Percentiles rank a stretch among this genome's conserved stretches.
Evolutionary conservation across 306 rosid genomes (phyloP).

Genomic region (Glycine latifolia): DNA sequence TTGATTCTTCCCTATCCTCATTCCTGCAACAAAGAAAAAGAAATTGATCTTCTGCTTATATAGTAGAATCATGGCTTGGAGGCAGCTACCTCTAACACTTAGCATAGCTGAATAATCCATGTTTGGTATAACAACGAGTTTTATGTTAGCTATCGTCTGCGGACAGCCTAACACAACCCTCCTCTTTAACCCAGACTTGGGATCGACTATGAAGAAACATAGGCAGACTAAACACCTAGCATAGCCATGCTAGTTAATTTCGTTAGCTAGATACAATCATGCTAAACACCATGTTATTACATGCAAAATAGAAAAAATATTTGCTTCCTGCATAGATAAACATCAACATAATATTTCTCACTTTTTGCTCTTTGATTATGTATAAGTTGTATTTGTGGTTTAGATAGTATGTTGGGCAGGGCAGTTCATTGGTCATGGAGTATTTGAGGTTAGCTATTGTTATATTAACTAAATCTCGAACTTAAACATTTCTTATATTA

Average conservation of each 20-base stretch:
- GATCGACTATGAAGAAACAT: too few relatives aligned
- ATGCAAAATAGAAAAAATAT: neutral
- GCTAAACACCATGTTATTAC: neutral
- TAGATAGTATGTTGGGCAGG: conserved; percentile 82
- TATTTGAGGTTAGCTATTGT: conserved; percentile 68
- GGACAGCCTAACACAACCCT: too few relatives aligned
- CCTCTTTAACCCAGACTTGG: too few relatives aligned
- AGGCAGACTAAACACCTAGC: too few relatives aligned
- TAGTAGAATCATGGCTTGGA: too few relatives aligned
- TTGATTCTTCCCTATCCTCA: neutral
- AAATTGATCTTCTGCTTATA: too few relatives aligned
- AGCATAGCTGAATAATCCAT: too few relatives aligned
- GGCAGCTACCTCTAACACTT: too few relatives aligned
- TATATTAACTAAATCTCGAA: neutral
- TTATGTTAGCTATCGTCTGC: too few relatives aligned
- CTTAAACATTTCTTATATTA: conserved; percentile 8
- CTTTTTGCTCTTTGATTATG: conserved; percentile 12
- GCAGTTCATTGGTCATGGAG: conserved; percentile 86
- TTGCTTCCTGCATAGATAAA: conserved; percentile 15
- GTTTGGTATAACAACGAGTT: too few relatives aligned
- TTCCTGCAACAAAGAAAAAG: too few relatives aligned
- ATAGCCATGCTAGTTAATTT: neutral
- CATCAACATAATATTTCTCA: conserved; percentile 17
- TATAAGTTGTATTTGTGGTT: conserved; percentile 75
- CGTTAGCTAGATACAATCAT: neutral